These are phyloP conservation scores for Ascochyta clinopodiicola DNA, from an alignment of 2,329 filamentous ascomycete species.

Conservation along the genomic window DNA sequence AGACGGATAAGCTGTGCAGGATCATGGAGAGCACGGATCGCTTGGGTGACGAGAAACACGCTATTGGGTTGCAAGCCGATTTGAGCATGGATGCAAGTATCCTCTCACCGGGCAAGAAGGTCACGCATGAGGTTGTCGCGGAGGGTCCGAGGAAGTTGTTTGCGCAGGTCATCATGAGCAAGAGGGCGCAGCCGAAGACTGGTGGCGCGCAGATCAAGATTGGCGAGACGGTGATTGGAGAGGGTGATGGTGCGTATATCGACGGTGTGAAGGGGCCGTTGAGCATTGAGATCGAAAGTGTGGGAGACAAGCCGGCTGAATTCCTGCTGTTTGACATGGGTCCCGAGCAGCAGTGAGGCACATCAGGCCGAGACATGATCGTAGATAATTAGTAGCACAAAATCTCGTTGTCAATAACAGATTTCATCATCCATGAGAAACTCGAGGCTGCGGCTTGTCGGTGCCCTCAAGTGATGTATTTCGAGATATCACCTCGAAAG, in stretches of 20 bases:
- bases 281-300: slow-evolving; percentile 55
- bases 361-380: not conserved
- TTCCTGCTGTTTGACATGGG: slow-evolving; percentile 60
- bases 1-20: slow-evolving; percentile 72
- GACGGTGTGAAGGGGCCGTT: slow-evolving; percentile 56
- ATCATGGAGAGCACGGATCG: slow-evolving; percentile 77
- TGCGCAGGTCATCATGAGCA: slow-evolving; percentile 77
- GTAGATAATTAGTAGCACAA: not conserved
- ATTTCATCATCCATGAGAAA: not conserved
- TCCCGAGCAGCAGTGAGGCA: slow-evolving; percentile 25
- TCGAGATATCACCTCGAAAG: too few species aligned
- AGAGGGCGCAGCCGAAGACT: slow-evolving; percentile 62
- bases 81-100: slow-evolving; percentile 82
- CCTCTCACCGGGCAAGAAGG: slow-evolving; percentile 68
- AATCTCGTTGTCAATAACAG: not conserved
- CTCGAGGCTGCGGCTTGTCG: not conserved
- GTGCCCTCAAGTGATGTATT: not conserved
- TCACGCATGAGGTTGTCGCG: slow-evolving; percentile 75
- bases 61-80: slow-evolving; percentile 84
- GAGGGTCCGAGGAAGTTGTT: slow-evolving; percentile 74
- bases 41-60: slow-evolving; percentile 68
- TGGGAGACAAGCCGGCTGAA: slow-evolving; percentile 55
- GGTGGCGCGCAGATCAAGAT: slow-evolving; percentile 74
- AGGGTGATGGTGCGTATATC: slow-evolving; percentile 84
- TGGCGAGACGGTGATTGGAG: slow-evolving; percentile 71